Evolutionary conservation across 768 basidiomycete species (phyloP), one percentile per base, ranked within the genome.

Genomic region (Serendipita sp.): DNA sequence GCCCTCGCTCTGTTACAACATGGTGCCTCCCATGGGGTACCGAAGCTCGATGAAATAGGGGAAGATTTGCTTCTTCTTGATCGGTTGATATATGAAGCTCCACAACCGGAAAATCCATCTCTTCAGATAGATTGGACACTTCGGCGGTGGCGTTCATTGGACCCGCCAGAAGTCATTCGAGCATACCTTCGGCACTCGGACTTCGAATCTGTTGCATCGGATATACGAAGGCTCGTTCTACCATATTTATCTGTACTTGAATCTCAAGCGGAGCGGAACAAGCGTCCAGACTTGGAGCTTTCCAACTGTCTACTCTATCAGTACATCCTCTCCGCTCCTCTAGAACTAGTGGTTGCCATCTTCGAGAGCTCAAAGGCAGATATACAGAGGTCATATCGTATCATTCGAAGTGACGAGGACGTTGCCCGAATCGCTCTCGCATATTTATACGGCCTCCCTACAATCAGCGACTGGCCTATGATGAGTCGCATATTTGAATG

Each of bases 401-500:
- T 97, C 38, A 80, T 99, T 67, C 81, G 81, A 64, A 80, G 84
- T 64, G 91, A 97, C 69, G 83, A 88, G 69, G 89, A 91, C 68
- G 83, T 94, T 71, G 91, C 85, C 13, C 82, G 88, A 10, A 74
- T 97, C 13, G 93, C 94, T 2, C 82, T 98, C 11, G 87, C 93
- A 4, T 87, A 86, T 70, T 74, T 97, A 28, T 99, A 99, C 67
- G 92, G 92, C 13, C 88, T 82, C 69, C 80, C 84, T 66, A 81
- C 80, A 64, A 74, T 85, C 38, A 78, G 83, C 65, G 80, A 85
- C 68, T 95, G 90, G 91, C 71, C 83, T 0, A 84, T 78, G 3
- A 97, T 96, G 93, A 90, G 87, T 68, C 77, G 78, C 36, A 89
- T 99, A 62, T 97, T 99, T 72, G 95, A 99, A 72, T 99, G 94